A percentile compares a stretch with the other conserved stretches of the same genome.
These are phyloP conservation scores for Nakataea oryzae DNA, from an alignment of 2,329 filamentous ascomycete genomes.

Conservation along the genomic window DNA sequence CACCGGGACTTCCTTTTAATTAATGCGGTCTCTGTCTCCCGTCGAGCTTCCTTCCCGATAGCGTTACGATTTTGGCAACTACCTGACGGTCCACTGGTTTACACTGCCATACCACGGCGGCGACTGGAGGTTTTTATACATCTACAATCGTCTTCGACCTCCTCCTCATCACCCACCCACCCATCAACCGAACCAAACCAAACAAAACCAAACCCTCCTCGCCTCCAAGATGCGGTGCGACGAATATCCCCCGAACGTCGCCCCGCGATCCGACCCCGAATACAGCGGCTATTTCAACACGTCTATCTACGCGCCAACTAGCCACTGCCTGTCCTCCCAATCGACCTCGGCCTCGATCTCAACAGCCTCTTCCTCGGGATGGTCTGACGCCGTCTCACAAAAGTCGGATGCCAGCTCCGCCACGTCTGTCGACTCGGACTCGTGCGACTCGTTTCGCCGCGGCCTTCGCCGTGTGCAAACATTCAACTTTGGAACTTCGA, in stretches of 20 bases:
- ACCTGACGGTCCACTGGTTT: constrained; percentile 9
- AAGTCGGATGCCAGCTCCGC: constrained; percentile 57
- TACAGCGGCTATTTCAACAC: constrained; percentile 45
- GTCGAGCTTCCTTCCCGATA: constrained; percentile 20
- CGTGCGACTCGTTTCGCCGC: constrained; percentile 31
- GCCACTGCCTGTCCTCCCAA: constrained; percentile 42
- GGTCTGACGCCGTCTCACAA: constrained; percentile 64
- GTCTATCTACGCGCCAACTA: neutral
- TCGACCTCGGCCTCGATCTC: constrained; percentile 69
- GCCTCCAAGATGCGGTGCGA: constrained; percentile 47
- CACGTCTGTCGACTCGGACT: constrained; percentile 31
- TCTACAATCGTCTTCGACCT: constrained; percentile 1
- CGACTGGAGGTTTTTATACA: constrained; percentile 10
- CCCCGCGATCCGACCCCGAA: constrained; percentile 22
- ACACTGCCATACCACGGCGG: constrained; percentile 2
- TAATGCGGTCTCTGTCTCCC: constrained; percentile 26
- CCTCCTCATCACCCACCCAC: constrained; percentile 11
- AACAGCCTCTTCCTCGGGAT: constrained; percentile 64
- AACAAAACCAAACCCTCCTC: neutral
- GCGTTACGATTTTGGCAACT: constrained; percentile 9
- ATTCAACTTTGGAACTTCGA: neutral
- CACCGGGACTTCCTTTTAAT: constrained; percentile 3
- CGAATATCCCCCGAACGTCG: constrained; percentile 39
- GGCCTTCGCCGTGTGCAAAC: constrained; percentile 9
- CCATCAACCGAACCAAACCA: constrained; percentile 7